phyloP scores from a whole-genome alignment of 306 rosid species.

The Quercus robur region DNA sequence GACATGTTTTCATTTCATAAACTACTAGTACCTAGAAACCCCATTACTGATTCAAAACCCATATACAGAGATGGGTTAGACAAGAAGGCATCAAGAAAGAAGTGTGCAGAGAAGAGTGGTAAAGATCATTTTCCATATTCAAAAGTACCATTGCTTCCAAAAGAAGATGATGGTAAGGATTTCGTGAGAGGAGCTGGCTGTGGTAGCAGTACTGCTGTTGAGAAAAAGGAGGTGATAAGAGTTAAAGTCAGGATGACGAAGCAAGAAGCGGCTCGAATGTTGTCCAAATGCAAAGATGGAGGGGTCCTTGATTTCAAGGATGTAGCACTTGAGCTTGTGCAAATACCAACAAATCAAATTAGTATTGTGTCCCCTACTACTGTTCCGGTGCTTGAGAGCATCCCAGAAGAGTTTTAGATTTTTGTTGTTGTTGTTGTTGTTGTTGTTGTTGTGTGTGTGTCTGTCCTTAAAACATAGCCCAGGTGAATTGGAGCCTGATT shows the following conservation, averaged over 20 bases:
- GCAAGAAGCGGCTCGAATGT: slow-evolving; percentile 50
- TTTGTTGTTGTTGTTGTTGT: not conserved
- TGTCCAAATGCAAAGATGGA: slow-evolving; percentile 58
- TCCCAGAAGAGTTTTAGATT: slow-evolving; percentile 19
- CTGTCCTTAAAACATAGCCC: no score
- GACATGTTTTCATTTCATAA: slow-evolving; percentile 5
- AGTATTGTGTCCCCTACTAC: slow-evolving; percentile 8
- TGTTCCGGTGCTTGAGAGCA: slow-evolving; percentile 3
- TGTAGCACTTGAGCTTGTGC: slow-evolving; percentile 32
- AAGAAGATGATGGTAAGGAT: slow-evolving; percentile 15
- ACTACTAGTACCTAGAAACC: not conserved
- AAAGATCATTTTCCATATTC: slow-evolving; percentile 27
- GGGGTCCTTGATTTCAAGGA: slow-evolving; percentile 51
- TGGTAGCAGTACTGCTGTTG: not conserved
- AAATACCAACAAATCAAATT: slow-evolving; percentile 32
- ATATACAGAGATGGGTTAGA: slow-evolving; percentile 49
- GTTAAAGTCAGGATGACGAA: slow-evolving; percentile 69
- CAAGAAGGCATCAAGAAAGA: slow-evolving; percentile 19
- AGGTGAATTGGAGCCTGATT: no score
- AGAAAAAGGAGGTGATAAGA: slow-evolving; percentile 29
- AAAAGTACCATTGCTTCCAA: slow-evolving; percentile 37
- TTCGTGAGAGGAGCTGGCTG: not conserved
- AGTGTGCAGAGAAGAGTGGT: slow-evolving; percentile 10
- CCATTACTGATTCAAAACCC: not conserved
- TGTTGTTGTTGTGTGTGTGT: no score